A percentile compares a stretch with the other conserved stretches of the same genome.
phyloP scores from a whole-genome alignment of 2,329 filamentous ascomycete species.

The Fusarium redolens region DNA sequence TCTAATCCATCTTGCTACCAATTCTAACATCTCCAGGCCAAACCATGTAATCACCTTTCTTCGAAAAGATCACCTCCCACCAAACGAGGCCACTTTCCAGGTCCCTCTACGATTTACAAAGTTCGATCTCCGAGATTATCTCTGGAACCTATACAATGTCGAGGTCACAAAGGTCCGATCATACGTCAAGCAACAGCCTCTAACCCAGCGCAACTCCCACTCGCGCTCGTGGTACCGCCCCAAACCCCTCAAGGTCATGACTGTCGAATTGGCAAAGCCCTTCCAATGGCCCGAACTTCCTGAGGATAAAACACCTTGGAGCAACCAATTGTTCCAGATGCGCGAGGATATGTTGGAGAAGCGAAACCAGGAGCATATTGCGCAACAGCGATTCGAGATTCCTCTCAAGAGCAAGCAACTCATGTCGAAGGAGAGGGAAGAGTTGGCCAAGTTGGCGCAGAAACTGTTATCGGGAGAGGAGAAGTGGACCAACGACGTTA shows the following conservation, averaged over 20 bases:
- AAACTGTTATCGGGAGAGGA: constrained; percentile 69
- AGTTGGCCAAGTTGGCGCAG: constrained; percentile 72
- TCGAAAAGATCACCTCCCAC: constrained; percentile 75
- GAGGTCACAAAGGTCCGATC: constrained; percentile 79
- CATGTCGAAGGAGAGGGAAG: constrained; percentile 55
- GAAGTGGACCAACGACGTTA: constrained; percentile 66
- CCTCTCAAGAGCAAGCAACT: constrained; percentile 56
- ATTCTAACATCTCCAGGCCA: constrained; percentile 66
- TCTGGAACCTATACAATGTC: constrained; percentile 86
- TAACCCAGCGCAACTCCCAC: constrained; percentile 62
- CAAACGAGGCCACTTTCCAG: constrained; percentile 87
- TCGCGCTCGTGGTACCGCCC: constrained; percentile 75
- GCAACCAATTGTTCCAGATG: constrained; percentile 67
- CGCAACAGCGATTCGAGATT: constrained; percentile 50
- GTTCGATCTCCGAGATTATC: constrained; percentile 94
- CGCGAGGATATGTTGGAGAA: constrained; percentile 61
- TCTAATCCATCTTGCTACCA: not conserved
- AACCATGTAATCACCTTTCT: constrained; percentile 84
- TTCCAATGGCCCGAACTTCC: constrained; percentile 88
- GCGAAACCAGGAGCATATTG: constrained; percentile 50
- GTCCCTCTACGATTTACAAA: constrained; percentile 95
- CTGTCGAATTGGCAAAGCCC: constrained; percentile 84
- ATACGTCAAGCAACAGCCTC: constrained; percentile 73
- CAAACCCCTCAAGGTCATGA: constrained; percentile 88
- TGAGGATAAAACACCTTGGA: constrained; percentile 71